Conservation (phyloP, 495 filamentous ascomycete genomes). For the Penicillium longicatenatum region DNA sequence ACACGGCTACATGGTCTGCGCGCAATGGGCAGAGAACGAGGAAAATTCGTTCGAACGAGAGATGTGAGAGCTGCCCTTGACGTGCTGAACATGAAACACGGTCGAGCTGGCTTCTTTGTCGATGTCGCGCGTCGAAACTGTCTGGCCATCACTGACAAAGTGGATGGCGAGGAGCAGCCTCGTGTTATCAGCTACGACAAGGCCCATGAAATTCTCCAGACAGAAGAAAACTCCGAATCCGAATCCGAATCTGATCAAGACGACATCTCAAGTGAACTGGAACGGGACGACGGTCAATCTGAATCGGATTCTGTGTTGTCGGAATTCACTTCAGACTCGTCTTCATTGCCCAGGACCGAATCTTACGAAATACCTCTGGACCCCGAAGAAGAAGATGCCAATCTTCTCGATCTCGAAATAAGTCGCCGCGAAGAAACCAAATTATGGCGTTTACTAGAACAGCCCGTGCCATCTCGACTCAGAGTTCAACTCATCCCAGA, state of each 20-base stretch:
- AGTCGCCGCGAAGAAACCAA: constrained; percentile 56
- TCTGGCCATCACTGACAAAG: constrained; percentile 55
- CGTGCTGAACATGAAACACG: constrained; percentile 42
- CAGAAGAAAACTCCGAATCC: constrained; percentile 26
- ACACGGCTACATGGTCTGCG: constrained; percentile 52
- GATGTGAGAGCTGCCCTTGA: constrained; percentile 71
- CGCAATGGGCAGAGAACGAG: constrained; percentile 32
- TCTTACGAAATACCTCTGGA: constrained; percentile 13
- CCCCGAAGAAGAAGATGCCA: constrained; percentile 53
- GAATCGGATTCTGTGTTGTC: background rate
- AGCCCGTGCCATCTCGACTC: constrained; percentile 20
- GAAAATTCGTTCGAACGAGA: constrained; percentile 45
- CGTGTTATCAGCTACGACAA: constrained; percentile 47
- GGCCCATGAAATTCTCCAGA: constrained; percentile 53
- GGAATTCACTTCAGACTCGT: background rate
- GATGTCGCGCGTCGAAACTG: constrained; percentile 58
- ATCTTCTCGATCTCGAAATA: constrained; percentile 51
- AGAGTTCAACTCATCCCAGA: constrained; percentile 13
- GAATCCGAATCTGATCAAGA: background rate
- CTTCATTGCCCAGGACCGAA: background rate
- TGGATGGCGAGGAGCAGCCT: constrained; percentile 28
- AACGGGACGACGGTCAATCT: constrained; percentile 18
- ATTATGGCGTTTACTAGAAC: constrained; percentile 56
- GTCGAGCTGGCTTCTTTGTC: constrained; percentile 57
- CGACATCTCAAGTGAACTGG: constrained; percentile 8